These are phyloP conservation scores for Beta corolliflora DNA, from an alignment of 179 eudicot genomes.

Conservation along the genomic window DNA sequence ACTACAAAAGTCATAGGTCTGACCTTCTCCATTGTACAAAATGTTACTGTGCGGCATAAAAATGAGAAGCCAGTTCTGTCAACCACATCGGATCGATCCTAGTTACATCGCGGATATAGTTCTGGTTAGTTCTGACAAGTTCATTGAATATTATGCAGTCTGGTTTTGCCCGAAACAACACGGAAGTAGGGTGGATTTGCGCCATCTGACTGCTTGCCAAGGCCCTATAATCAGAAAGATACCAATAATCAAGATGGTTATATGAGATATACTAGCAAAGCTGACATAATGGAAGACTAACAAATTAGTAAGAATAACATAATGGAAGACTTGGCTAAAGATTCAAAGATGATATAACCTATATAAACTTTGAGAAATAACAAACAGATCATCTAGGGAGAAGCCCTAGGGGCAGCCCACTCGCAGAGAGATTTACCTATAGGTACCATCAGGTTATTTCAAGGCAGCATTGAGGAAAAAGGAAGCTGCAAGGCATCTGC, in stretches of 20 bases:
- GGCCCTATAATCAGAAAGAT: constrained; percentile 48
- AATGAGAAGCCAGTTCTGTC: constrained; percentile 84
- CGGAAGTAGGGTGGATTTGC: constrained; percentile 90
- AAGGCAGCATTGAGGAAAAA: constrained; percentile 90
- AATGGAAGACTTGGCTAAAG: neutral
- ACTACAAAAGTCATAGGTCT: neutral
- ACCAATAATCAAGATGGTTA: neutral
- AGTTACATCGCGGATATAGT: constrained; percentile 71
- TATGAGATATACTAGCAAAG: neutral
- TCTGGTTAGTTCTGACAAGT: constrained; percentile 67
- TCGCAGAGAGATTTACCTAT: constrained; percentile 53
- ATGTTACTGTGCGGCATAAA: constrained; percentile 30
- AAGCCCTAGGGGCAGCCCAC: neutral
- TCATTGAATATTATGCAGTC: constrained; percentile 83
- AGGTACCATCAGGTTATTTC: constrained; percentile 84
- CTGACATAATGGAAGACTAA: neutral
- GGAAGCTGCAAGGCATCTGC: constrained; percentile 90
- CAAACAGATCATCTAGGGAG: constrained; percentile 10
- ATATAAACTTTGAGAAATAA: neutral
- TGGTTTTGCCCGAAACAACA: constrained; percentile 67
- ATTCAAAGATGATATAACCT: neutral
- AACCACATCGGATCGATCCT: constrained; percentile 90
- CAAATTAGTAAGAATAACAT: neutral
- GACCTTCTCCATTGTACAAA: constrained; percentile 17
- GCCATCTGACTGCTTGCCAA: constrained; percentile 69